phyloP scores from a whole-genome alignment of 345 rosid genomes.

The Sonneratia caseolaris region DNA sequence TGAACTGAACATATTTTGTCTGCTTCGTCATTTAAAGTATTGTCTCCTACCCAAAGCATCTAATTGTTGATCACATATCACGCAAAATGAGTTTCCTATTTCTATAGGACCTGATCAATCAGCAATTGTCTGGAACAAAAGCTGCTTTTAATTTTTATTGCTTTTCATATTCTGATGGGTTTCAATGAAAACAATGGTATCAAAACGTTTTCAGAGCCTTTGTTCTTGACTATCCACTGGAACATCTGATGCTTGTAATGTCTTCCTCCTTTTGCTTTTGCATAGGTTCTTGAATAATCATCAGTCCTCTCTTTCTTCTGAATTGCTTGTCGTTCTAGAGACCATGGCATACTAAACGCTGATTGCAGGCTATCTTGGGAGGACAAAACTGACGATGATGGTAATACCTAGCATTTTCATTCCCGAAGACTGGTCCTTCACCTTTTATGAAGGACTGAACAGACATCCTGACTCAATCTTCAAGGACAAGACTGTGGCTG shows the following conservation, averaged over 20 bases:
- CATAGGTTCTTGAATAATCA: not conserved
- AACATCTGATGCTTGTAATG: not conserved
- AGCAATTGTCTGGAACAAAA: not conserved
- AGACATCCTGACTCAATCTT: slow-evolving; percentile 90
- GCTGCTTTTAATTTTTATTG: not conserved
- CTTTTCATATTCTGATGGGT: not conserved
- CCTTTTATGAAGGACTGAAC: slow-evolving; percentile 90
- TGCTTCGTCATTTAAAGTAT: too few species aligned
- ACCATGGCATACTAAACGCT: slow-evolving; percentile 7
- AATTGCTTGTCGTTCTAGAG: not conserved
- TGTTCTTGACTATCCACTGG: not conserved
- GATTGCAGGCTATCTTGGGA: slow-evolving; percentile 47
- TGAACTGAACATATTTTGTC: too few species aligned
- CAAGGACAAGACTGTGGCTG: slow-evolving; percentile 80
- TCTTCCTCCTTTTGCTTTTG: not conserved
- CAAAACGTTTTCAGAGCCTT: not conserved
- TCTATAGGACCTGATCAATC: not conserved
- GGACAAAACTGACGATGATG: slow-evolving; percentile 85
- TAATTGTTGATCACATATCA: not conserved
- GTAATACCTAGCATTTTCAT: slow-evolving; percentile 93
- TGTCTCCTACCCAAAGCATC: not conserved
- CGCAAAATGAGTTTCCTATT: not conserved
- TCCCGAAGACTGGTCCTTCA: slow-evolving; percentile 96
- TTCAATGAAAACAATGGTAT: not conserved
- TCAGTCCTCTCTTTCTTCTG: not conserved